Percentiles rank a stretch among this genome's conserved stretches.
phyloP scores from a whole-genome alignment of 306 rosid species.

The Cucurbita pepo region DNA sequence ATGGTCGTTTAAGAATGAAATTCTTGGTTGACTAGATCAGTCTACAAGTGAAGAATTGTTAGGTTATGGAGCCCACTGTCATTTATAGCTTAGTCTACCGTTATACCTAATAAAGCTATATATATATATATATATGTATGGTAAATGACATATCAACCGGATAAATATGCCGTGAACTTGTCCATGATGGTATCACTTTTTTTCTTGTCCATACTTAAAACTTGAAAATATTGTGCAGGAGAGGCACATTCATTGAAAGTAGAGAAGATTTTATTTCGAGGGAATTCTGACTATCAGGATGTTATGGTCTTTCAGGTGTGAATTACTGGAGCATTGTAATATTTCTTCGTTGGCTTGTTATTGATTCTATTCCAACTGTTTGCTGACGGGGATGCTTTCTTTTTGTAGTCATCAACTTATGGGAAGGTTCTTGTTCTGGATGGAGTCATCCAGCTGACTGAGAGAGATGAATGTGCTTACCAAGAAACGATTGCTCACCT shows the following conservation, averaged over 20 bases:
- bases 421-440: slow-evolving; percentile 93
- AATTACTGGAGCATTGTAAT: not conserved
- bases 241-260: slow-evolving; percentile 97
- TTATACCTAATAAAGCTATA: no score
- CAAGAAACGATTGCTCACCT: slow-evolving; percentile 96
- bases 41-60: no score
- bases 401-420: slow-evolving; percentile 67
- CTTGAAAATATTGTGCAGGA: slow-evolving; percentile 28
- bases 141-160: no score
- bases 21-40: no score
- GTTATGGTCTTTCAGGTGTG: slow-evolving; percentile 87
- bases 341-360: not conserved
- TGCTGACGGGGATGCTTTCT: not conserved
- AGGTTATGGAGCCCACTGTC: no score
- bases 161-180: not conserved
- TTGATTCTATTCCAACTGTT: not conserved
- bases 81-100: no score
- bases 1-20: no score
- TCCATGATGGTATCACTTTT: not conserved
- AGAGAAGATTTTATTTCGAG: slow-evolving; percentile 68
- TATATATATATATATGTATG: no score
- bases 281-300: slow-evolving; percentile 77
- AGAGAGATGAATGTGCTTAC: slow-evolving; percentile 96
- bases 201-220: not conserved
- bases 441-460: slow-evolving; percentile 94